A percentile compares a stretch with the other conserved stretches of the same genome.
phyloP scores from a whole-genome alignment of 768 basidiomycete genomes.

The Asterophora parasitica region DNA sequence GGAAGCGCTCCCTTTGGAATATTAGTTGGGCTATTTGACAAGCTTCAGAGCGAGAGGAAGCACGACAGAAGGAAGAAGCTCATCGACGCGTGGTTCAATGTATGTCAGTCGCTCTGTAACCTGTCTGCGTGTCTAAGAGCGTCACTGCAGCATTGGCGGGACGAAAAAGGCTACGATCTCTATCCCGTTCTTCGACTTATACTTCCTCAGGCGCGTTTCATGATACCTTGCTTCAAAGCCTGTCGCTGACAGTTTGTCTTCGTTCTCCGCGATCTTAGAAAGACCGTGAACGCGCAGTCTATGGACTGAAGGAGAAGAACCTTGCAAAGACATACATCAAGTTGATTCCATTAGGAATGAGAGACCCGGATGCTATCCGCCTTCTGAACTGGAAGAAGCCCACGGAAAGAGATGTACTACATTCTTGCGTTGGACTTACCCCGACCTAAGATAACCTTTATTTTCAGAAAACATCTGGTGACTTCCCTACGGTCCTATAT shows the following conservation, averaged over 20 bases:
- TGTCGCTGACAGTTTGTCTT: too few species aligned
- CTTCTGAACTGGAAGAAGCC: slow-evolving; percentile 91
- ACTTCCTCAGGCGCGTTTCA: slow-evolving; percentile 69
- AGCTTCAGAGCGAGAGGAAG: slow-evolving; percentile 66
- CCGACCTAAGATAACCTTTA: not conserved
- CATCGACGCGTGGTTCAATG: slow-evolving; percentile 76
- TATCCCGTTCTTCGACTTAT: slow-evolving; percentile 88
- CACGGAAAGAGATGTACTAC: slow-evolving; percentile 52
- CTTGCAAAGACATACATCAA: slow-evolving; percentile 91
- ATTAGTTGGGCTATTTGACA: slow-evolving; percentile 69
- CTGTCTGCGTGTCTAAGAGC: slow-evolving; percentile 6
- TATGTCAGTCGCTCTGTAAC: slow-evolving; percentile 28
- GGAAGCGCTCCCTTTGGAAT: slow-evolving; percentile 68
- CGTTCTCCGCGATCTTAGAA: slow-evolving; percentile 46
- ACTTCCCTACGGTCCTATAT: slow-evolving; percentile 82
- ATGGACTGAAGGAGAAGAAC: slow-evolving; percentile 93
- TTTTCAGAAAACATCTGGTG: slow-evolving; percentile 66
- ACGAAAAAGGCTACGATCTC: slow-evolving; percentile 80
- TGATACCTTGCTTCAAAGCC: too few species aligned
- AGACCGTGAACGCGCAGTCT: slow-evolving; percentile 88
- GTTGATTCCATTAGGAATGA: slow-evolving; percentile 76
- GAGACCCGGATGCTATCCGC: slow-evolving; percentile 76
- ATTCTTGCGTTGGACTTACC: not conserved
- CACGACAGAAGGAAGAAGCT: slow-evolving; percentile 68
- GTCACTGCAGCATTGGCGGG: slow-evolving; percentile 69